Evolutionary conservation across 257 asterid genomes (phyloP).

Genomic region (Nyctanthes arbortristis): DNA sequence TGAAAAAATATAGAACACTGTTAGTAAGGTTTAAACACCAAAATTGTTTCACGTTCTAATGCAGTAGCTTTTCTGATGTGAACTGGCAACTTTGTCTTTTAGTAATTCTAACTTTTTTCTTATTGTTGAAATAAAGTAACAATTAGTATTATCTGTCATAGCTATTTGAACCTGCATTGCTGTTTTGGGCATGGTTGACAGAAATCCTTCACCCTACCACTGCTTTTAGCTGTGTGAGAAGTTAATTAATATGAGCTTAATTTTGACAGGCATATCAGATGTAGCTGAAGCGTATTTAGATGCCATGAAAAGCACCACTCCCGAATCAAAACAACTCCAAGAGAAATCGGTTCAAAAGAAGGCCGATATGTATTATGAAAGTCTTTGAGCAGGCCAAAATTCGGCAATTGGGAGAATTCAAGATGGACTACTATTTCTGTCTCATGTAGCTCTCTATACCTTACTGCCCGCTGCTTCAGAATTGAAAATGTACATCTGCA

Average conservation of each 20-base stretch:
- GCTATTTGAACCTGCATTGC: too few species aligned
- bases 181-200: too few species aligned
- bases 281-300: constrained; percentile 80
- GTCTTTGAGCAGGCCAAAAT: constrained; percentile 64
- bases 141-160: too few species aligned
- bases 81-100: too few species aligned
- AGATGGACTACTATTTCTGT: constrained; percentile 77
- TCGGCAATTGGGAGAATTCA: constrained; percentile 73
- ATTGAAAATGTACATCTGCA: not conserved
- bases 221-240: too few species aligned
- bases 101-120: too few species aligned
- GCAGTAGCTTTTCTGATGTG: too few species aligned
- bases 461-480: constrained; percentile 74
- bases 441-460: constrained; percentile 62
- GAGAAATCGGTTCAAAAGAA: constrained; percentile 72
- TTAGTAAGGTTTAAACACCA: too few species aligned
- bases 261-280: constrained; percentile 76
- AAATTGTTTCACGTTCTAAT: too few species aligned
- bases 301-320: constrained; percentile 57
- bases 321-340: constrained; percentile 43
- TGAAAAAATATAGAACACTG: too few species aligned
- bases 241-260: not conserved
- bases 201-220: too few species aligned
- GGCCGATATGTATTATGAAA: constrained; percentile 50
- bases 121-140: too few species aligned